Conservation (phyloP, 2,329 filamentous ascomycete genomes). For the Hansfordia pulvinata region DNA sequence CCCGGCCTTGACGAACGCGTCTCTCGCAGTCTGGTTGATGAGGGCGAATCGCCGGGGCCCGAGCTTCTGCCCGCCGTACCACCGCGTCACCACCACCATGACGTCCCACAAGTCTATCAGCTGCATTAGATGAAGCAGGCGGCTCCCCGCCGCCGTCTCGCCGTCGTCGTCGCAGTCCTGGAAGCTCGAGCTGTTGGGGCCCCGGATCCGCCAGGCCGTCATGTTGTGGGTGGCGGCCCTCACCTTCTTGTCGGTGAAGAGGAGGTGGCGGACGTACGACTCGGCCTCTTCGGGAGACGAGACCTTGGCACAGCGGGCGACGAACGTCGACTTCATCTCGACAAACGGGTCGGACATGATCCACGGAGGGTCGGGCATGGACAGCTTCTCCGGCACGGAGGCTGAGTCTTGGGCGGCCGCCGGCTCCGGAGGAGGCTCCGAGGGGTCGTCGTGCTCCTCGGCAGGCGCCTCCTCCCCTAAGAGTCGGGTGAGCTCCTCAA, state of each 20-base stretch:
- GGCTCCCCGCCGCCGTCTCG: slow-evolving; percentile 78
- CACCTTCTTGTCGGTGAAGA: slow-evolving; percentile 71
- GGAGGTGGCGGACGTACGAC: slow-evolving; percentile 57
- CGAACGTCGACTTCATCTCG: slow-evolving; percentile 79
- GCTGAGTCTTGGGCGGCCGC: slow-evolving; percentile 4
- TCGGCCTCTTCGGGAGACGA: slow-evolving; percentile 58
- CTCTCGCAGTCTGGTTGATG: slow-evolving; percentile 76
- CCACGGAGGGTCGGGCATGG: slow-evolving; percentile 45
- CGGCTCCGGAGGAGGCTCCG: slow-evolving; percentile 2
- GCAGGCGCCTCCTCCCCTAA: slow-evolving; percentile 18
- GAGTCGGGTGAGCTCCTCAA: slow-evolving; percentile 54
- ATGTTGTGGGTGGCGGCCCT: slow-evolving; percentile 92
- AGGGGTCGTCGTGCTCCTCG: slow-evolving; percentile 5
- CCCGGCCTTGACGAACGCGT: slow-evolving; percentile 68
- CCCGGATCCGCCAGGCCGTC: slow-evolving; percentile 77
- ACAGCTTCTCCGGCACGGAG: slow-evolving; percentile 1
- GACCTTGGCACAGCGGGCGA: slow-evolving; percentile 64
- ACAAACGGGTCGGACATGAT: slow-evolving; percentile 56
- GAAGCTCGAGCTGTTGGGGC: slow-evolving; percentile 40
- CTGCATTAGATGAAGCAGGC: slow-evolving; percentile 82
- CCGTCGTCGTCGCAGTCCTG: slow-evolving; percentile 97
- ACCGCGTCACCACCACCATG: slow-evolving; percentile 84
- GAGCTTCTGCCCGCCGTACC: slow-evolving; percentile 86
- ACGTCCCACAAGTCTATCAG: slow-evolving; percentile 89
- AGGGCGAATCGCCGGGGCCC: slow-evolving; percentile 82